phyloP scores from a whole-genome alignment of 805 yeast genomes.

The Brettanomyces sp. region DNA sequence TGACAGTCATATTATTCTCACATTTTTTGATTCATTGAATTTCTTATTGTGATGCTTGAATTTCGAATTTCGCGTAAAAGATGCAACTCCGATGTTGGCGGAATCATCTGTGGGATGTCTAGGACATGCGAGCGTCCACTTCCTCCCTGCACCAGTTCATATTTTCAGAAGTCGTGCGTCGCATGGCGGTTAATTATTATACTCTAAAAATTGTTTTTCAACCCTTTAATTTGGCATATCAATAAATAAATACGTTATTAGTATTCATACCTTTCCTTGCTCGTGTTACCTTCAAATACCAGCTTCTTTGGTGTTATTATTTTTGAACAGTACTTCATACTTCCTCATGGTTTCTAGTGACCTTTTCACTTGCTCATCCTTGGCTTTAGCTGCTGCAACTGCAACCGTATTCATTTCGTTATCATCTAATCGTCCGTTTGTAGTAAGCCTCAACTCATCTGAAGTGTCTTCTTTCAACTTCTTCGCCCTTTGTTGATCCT shows the following conservation, averaged over 20 bases:
- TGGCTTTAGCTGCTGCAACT: constrained; percentile 35
- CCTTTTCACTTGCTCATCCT: constrained; percentile 25
- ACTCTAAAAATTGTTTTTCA: no score
- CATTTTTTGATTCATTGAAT: no score
- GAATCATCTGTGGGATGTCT: not conserved
- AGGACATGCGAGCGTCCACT: not conserved
- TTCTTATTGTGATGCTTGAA: no score
- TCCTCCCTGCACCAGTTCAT: no score
- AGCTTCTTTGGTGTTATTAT: not conserved
- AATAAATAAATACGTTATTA: no score
- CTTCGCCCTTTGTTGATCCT: constrained; percentile 16
- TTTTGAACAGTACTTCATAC: not conserved
- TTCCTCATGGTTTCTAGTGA: not conserved
- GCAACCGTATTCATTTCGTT: constrained; percentile 22
- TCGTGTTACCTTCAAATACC: no score
- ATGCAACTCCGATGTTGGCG: no score
- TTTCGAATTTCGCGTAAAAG: no score
- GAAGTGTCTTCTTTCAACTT: constrained; percentile 15
- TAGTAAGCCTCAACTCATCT: constrained; percentile 18
- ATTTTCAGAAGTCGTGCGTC: not conserved
- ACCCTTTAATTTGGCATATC: no score
- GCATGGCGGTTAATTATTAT: not conserved
- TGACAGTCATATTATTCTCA: no score
- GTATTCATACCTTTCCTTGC: no score
- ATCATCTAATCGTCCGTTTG: constrained; percentile 14